Evolutionary conservation across 257 asterid species (phyloP).

Genomic region (Mitragyna speciosa): DNA sequence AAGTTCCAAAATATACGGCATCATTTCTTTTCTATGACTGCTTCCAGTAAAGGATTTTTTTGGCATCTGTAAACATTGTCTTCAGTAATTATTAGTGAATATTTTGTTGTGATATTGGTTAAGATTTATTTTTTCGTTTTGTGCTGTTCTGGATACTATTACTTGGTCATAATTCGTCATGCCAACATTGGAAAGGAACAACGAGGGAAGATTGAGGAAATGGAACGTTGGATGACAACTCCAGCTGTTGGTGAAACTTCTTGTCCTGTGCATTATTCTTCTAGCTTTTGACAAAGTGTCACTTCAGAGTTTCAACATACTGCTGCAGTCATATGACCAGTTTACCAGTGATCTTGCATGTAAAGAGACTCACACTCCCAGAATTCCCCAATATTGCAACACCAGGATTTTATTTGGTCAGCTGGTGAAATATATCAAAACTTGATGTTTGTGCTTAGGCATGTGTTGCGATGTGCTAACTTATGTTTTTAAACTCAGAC

Average conservation of each 20-base stretch:
- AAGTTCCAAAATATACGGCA: background rate
- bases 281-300: background rate
- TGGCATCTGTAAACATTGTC: background rate
- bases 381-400: background rate
- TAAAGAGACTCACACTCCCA: background rate
- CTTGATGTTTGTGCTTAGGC: background rate
- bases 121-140: background rate
- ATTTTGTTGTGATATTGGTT: background rate
- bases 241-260: background rate
- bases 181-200: background rate
- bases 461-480: too few relatives aligned
- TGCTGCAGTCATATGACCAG: background rate
- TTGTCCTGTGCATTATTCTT: background rate
- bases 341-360: background rate
- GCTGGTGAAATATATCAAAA: background rate
- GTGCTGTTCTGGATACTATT: background rate
- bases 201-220: background rate
- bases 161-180: background rate
- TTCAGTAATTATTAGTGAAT: background rate
- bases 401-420: background rate
- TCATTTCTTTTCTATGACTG: background rate
- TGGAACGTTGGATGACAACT: background rate
- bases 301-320: background rate
- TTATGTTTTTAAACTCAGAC: too few relatives aligned
- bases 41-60: background rate